phyloP scores from a whole-genome alignment of 768 basidiomycete species.

The Guyanaporus albipodus region DNA sequence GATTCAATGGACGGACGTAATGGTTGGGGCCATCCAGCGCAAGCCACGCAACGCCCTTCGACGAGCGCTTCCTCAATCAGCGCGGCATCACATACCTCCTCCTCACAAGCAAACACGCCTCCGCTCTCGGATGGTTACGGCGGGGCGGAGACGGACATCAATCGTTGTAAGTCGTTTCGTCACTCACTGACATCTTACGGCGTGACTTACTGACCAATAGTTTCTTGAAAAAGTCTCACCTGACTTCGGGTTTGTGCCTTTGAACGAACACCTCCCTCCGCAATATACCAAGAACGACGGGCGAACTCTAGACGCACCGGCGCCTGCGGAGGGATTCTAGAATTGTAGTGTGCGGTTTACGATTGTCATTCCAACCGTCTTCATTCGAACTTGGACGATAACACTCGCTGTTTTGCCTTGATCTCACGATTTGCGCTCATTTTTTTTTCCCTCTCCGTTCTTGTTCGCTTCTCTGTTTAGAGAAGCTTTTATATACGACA shows the following conservation, averaged over 20 bases:
- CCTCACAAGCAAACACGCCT: constrained; percentile 78
- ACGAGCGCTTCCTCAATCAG: constrained; percentile 69
- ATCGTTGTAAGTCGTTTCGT: constrained; percentile 65
- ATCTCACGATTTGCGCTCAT: constrained; percentile 34
- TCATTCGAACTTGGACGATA: constrained; percentile 32
- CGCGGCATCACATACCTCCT: constrained; percentile 71
- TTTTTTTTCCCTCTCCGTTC: constrained; percentile 23
- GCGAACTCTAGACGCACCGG: constrained; percentile 42
- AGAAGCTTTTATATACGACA: constrained; percentile 33
- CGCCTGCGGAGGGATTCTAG: constrained; percentile 27
- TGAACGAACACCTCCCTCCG: constrained; percentile 72
- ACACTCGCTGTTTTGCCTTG: constrained; percentile 25
- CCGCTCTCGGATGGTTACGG: constrained; percentile 65
- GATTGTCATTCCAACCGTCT: constrained; percentile 29
- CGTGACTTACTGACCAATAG: constrained; percentile 46
- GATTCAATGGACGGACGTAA: constrained; percentile 37
- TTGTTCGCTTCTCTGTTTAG: constrained; percentile 27
- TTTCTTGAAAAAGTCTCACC: constrained; percentile 60
- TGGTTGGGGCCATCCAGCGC: constrained; percentile 40
- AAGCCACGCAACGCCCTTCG: constrained; percentile 56
- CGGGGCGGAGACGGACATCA: constrained; percentile 66
- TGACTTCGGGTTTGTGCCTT: constrained; percentile 79
- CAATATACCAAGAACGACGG: constrained; percentile 56
- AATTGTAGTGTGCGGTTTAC: constrained; percentile 25
- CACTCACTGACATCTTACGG: constrained; percentile 29